Conservation (phyloP, 108 stramenopile species). For the Stephanodiscus minutulus region DNA sequence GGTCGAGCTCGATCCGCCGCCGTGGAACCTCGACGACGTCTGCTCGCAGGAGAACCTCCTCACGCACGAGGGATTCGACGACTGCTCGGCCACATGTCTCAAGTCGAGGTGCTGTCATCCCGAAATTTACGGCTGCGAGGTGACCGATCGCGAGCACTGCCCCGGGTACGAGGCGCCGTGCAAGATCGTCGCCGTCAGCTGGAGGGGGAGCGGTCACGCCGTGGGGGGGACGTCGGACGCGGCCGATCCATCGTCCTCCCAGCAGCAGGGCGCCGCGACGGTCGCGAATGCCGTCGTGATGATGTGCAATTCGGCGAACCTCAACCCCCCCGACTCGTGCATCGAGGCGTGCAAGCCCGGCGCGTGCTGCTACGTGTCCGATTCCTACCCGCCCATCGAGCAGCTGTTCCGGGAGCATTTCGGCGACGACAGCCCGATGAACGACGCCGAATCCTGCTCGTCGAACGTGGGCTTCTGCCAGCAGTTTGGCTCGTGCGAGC, state of each 20-base stretch:
- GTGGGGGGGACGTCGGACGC: constrained; percentile 4
- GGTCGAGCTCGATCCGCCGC: constrained; percentile 6
- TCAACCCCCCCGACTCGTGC: constrained; percentile 29
- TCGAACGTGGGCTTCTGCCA: constrained; percentile 40
- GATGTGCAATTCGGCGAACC: constrained; percentile 30
- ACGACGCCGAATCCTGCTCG: constrained; percentile 4
- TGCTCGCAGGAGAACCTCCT: constrained; percentile 18
- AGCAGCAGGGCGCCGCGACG: too few species aligned
- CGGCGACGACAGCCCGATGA: constrained; percentile 18
- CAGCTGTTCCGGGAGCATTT: constrained; percentile 26
- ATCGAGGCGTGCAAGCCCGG: constrained; percentile 32
- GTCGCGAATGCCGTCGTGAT: constrained; percentile 32
- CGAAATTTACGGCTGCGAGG: constrained; percentile 17
- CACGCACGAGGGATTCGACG: constrained; percentile 27
- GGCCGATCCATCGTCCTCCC: too few species aligned
- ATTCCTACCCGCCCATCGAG: constrained; percentile 29
- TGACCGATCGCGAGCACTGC: constrained; percentile 23
- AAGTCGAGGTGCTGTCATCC: constrained; percentile 34
- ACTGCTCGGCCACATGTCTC: constrained; percentile 16
- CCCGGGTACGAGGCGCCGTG: constrained; percentile 21
- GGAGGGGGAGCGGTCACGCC: constrained; percentile 47
- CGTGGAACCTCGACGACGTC: neutral
- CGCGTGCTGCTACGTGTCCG: constrained; percentile 34
- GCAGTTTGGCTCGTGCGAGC: constrained; percentile 44
- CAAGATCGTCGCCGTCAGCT: constrained; percentile 26